Evolutionary conservation across 352 stramenopile genomes (phyloP).

Genomic region (Globisporangium spinosum): DNA sequence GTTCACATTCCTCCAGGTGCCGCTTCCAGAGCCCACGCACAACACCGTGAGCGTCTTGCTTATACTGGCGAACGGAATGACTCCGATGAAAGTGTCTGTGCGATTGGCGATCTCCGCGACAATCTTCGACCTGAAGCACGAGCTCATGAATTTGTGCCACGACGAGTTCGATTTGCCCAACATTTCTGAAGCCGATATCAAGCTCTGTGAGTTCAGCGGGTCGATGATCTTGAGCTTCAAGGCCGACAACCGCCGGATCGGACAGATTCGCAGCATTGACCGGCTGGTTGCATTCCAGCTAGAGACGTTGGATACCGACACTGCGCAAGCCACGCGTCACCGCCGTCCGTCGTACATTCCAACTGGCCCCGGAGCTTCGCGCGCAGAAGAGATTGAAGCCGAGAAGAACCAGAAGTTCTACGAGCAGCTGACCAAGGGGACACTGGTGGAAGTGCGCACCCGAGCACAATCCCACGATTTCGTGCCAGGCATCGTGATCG

Average conservation of each 20-base stretch:
- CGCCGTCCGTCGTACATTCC: slow-evolving; percentile 75
- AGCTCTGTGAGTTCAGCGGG: slow-evolving; percentile 82
- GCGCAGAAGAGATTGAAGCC: slow-evolving; percentile 38
- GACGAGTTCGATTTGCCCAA: slow-evolving; percentile 60
- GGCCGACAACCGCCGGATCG: slow-evolving; percentile 77
- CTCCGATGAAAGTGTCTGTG: slow-evolving; percentile 77
- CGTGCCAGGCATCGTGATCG: slow-evolving; percentile 59
- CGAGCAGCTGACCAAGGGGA: slow-evolving; percentile 51
- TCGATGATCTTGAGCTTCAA: slow-evolving; percentile 89
- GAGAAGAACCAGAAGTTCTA: slow-evolving; percentile 43
- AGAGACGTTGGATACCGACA: slow-evolving; percentile 64
- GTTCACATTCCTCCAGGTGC: slow-evolving; percentile 89
- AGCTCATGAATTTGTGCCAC: slow-evolving; percentile 77
- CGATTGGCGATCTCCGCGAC: slow-evolving; percentile 78
- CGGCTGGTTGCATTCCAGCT: slow-evolving; percentile 84
- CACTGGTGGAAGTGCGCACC: slow-evolving; percentile 69
- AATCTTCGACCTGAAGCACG: slow-evolving; percentile 85
- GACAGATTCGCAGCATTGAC: slow-evolving; percentile 85
- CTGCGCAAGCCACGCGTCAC: slow-evolving; percentile 64
- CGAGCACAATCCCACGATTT: slow-evolving; percentile 72
- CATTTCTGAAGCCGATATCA: slow-evolving; percentile 75
- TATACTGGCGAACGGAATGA: slow-evolving; percentile 66
- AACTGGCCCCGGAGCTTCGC: slow-evolving; percentile 18
- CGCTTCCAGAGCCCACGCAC: slow-evolving; percentile 83
- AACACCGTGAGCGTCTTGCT: slow-evolving; percentile 80